phyloP scores from a whole-genome alignment of 176 grass and related monocot genomes.

The Oryza officinalis region DNA sequence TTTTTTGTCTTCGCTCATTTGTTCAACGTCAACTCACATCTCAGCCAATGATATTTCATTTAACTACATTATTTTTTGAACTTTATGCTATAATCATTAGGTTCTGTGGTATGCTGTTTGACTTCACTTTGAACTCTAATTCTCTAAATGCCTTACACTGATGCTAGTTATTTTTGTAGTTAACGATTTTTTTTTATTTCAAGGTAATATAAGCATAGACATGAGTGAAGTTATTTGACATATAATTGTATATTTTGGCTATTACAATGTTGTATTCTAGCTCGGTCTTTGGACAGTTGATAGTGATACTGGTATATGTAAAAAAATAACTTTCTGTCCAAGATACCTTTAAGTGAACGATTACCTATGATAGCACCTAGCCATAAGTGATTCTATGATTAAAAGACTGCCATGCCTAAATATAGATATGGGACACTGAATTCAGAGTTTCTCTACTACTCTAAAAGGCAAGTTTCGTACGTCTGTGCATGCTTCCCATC shows the following conservation, averaged over 20 bases:
- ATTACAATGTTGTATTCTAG: slow-evolving; percentile 1
- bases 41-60: neutral
- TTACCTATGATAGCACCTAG: neutral
- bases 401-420: neutral
- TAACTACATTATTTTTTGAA: slow-evolving; percentile 14
- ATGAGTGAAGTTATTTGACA: neutral
- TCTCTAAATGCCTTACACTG: neutral
- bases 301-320: neutral
- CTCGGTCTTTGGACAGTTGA: neutral
- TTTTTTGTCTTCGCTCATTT: slow-evolving; percentile 7
- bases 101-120: slow-evolving; percentile 4
- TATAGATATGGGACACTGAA: slow-evolving; percentile 11
- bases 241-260: slow-evolving; percentile 8
- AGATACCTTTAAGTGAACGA: neutral
- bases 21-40: neutral
- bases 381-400: neutral
- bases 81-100: slow-evolving; percentile 2
- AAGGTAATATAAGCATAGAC: neutral
- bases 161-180: neutral
- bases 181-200: neutral
- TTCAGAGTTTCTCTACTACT: neutral
- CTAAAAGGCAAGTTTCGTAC: too few relatives aligned
- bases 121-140: neutral
- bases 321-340: neutral
- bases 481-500: too few relatives aligned